phyloP scores from a whole-genome alignment of 805 yeast species.

The Metschnikowia arizonensis region DNA sequence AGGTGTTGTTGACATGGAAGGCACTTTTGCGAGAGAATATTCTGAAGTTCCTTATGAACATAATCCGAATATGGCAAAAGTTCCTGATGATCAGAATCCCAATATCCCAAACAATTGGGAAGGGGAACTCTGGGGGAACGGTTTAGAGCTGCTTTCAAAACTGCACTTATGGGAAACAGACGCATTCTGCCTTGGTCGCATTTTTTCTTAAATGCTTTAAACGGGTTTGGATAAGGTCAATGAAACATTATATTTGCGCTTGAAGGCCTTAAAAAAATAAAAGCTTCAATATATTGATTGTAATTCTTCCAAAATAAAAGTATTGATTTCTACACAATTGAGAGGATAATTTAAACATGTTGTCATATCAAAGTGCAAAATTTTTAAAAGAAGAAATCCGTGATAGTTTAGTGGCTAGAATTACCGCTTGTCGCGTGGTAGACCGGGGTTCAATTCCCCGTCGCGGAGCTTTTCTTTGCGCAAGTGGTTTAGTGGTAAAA shows the following conservation, averaged over 20 bases:
- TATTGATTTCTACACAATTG: too few species aligned
- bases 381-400: conserved; percentile 10
- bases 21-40: background rate
- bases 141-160: background rate
- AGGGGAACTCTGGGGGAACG: background rate
- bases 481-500: conserved; percentile 22
- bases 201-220: background rate
- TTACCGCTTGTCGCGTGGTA: conserved; percentile 23
- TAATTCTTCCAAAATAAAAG: too few species aligned
- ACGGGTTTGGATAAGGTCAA: background rate
- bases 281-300: too few species aligned
- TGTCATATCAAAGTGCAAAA: background rate
- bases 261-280: too few species aligned
- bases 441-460: conserved; percentile 25
- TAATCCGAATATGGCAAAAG: background rate
- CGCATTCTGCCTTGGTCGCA: background rate
- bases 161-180: background rate
- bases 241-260: too few species aligned
- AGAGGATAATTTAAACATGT: background rate
- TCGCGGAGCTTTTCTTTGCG: conserved; percentile 20
- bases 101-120: background rate
- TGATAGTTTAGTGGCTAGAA: conserved; percentile 24
- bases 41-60: background rate
- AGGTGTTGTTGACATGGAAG: background rate
- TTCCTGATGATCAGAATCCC: background rate